Base-by-base conservation (phyloP, 306 rosid species). In the Prunus padus region DNA sequence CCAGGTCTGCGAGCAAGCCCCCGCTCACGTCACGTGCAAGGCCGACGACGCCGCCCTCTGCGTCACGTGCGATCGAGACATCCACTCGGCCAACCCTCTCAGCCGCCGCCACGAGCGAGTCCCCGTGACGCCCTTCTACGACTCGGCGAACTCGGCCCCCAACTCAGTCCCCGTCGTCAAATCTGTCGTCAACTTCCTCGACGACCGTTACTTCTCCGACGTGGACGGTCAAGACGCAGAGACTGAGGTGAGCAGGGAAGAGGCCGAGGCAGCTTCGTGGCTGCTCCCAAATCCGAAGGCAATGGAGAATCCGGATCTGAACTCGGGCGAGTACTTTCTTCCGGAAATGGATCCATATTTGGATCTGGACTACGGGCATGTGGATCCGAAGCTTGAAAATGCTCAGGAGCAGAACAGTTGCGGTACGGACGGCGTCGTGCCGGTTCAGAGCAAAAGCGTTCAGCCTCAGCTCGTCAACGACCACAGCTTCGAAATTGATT, bases 211-310 rank as follows among this genome's bases (percentile, higher is more conserved):
- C 85, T 79, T 86, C 79, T 78, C 97, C 33, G 91, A 87, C 46
- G 92, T 75, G 3, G 91, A 82, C 2, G 85, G 57, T 37, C 42
- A 37, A 37, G 42, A 37, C 3, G 84, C 47, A 4, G 86, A 31
- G 67, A 71, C 80, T 11, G 96, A 87, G 63, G 94, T 83, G 40
- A 84, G 94, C 79, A 83, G 85, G 64, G 98, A 95, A 69, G 99
- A 90, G 69, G 97, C 96, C 0, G 97, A 95, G 76, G 97, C 97
- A 0, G 97, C 99, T 46, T 92, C 97, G 1, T 95, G 99, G 99
- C 81, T 95, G 78, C 88, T 95, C 1, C 93, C 97, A 0, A 87
- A 79, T 76, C 87, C 84, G 0, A 95, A 92, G 78, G 77, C 71
- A 1, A 33, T 72, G 46, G 89, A 78, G 46, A 86, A 75, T 56